Evolutionary conservation across 2,329 filamentous ascomycete genomes (phyloP), one percentile per base, ranked within the genome.

Genomic region (Cladorrhinum sp.): DNA sequence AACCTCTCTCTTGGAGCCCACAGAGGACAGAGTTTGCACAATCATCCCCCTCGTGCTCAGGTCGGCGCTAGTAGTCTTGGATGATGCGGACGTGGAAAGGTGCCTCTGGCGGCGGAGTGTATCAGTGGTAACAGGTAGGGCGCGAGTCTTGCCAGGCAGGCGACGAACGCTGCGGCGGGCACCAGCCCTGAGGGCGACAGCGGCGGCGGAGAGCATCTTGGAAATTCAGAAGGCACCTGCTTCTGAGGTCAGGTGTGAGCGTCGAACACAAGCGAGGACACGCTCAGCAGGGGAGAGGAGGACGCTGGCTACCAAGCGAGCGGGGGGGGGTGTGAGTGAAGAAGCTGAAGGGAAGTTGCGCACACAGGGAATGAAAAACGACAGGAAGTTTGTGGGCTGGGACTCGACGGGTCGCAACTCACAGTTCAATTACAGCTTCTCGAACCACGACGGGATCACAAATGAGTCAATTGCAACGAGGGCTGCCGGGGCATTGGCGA

Each of bases 1-100:
- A 65, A 96, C 92, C 79, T 99, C 93, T 63, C 93, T 84, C 84
- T 96, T 96, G 65, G 92, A 96, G 64, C 92, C 93, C 74, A 98
- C 96, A 78, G 93, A 96, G 79, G 92, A 96, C 68, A 98, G 83
- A 62, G 96, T 85, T 78, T 93, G 91, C 71, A 96, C 89, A 65
- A 96, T 92, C 58, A 92, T 93, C 51, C 88, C 88, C 61, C 90
- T 85, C 50, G 90, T 92, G 60, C 83, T 86, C 62, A 84, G 81
- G 68, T 88, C 77, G 41, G 41, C 41, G n/a, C n/a, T 20, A 2
- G 41, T 45, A 65, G 72, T 75, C 56, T 70, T 65, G 57, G 69
- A 73, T 60, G 68, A 65, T 45, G 72, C 64, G 13, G 73, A 71
- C 32, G 70, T 69, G 55, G 72, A 73, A 53, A 76, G 68, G 23